These are phyloP conservation scores for Peziza echinospora DNA, from an alignment of 495 filamentous ascomycete genomes.

Conservation along the genomic window DNA sequence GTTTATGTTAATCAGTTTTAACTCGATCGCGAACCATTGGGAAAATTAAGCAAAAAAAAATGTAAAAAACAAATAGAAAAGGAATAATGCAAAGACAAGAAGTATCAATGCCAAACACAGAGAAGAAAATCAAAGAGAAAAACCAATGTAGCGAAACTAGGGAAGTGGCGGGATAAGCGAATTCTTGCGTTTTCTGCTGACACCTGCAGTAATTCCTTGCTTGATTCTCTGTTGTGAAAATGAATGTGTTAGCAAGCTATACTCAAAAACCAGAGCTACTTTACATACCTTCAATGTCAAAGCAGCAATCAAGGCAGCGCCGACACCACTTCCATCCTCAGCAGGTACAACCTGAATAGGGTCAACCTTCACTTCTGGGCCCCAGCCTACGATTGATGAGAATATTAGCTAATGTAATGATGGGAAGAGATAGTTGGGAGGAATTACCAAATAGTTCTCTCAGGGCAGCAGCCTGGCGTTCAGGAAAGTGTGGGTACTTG, in stretches of 20 bases:
- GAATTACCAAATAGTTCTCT: constrained; percentile 65
- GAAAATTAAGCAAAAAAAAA: too few species aligned
- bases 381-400: constrained; percentile 30
- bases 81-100: too few species aligned
- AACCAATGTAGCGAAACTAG: too few species aligned
- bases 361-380: constrained; percentile 45
- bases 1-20: too few species aligned
- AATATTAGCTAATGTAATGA: not conserved
- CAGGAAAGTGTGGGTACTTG: constrained; percentile 95
- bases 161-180: constrained; percentile 14
- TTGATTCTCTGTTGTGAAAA: constrained; percentile 14
- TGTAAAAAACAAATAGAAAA: too few species aligned
- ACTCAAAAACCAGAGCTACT: not conserved
- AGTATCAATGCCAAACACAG: too few species aligned
- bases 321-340: constrained; percentile 91
- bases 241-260: not conserved
- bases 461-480: constrained; percentile 65
- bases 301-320: constrained; percentile 82
- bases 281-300: constrained; percentile 48
- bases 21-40: too few species aligned
- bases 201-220: constrained; percentile 18
- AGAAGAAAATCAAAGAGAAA: too few species aligned
- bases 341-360: constrained; percentile 68
- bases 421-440: too few species aligned
- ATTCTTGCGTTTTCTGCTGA: constrained; percentile 20